Base-by-base conservation (phyloP, 495 filamentous ascomycete species). In the Xylaria grammica region DNA sequence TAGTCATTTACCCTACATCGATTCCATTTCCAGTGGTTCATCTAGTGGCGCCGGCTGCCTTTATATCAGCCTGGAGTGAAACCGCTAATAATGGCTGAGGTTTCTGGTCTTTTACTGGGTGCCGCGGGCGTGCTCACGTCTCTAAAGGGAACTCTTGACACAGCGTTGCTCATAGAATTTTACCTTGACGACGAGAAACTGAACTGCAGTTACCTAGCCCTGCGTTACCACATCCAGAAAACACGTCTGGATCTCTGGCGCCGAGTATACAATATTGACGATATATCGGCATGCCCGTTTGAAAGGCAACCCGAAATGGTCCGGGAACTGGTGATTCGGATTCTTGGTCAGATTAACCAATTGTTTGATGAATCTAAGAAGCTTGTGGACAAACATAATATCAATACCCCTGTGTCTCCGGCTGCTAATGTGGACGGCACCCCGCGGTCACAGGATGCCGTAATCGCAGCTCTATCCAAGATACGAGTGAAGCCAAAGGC, bases 231-330 rank as follows among this genome's bases (percentile, higher is more conserved):
- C 20, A 42, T 57, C 24, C 10, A 57, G 13, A 57, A 57, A 19
- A 57, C 53, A 5, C 53, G 53, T 17, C 53, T 57, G 34, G 53
- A 42, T n/a, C 53, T 57, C 24, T 57, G 53, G 53, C 34, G 19
- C 6, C 10, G 26, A 11, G 20, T 40, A 3, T 57, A 44, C 34
- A 42, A 57, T 7, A 44, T 42, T 8, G n/a, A 57, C 17, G 53
- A 57, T n/a, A 11, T 15, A 7, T 13, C 34, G 1, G 32, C 17
- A 2, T 57, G 53, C n/a, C 34, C 24, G 5, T 32, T 57, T 0
- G 3, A 32, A 15, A 17, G 40, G 9, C 9, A 42, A 32, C 53
- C 53, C 0, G 24, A 1, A 29, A 32, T 26, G 4, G 20, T 38
- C 1, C 49, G 32, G 20, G 11, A 42, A 10, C 19, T 44, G 3